Evolutionary conservation across 1,284 basidiomycete species (phyloP).

Genomic region (Heliocybe sulcata): DNA sequence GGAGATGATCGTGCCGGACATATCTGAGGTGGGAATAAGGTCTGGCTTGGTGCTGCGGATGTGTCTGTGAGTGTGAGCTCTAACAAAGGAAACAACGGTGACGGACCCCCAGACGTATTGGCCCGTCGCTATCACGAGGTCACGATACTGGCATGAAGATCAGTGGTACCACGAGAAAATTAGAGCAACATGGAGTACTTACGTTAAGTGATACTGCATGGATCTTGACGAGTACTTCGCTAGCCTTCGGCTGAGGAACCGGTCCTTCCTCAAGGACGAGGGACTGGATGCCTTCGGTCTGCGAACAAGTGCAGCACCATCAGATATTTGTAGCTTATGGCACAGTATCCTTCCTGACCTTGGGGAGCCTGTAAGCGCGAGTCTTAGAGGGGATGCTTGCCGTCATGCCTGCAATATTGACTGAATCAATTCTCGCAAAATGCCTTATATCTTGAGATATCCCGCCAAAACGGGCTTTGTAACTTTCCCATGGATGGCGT

Average conservation of each 20-base stretch:
- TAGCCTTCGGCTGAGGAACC: background rate
- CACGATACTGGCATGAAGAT: slow-evolving; percentile 27
- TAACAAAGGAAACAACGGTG: background rate
- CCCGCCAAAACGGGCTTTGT: too few relatives aligned
- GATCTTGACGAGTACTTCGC: background rate
- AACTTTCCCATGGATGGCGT: too few relatives aligned
- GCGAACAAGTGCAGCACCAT: background rate
- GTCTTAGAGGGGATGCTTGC: background rate
- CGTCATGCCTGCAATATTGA: background rate
- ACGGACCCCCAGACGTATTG: slow-evolving; percentile 18
- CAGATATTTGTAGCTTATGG: background rate
- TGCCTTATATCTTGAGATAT: too few relatives aligned
- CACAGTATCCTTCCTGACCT: background rate
- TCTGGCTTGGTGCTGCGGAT: slow-evolving; percentile 16
- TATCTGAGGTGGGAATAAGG: slow-evolving; percentile 51
- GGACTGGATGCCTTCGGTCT: background rate
- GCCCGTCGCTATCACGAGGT: slow-evolving; percentile 30
- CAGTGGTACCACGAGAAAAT: too few relatives aligned
- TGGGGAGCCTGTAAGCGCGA: background rate
- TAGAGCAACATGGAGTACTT: background rate
- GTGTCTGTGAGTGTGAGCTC: too few relatives aligned
- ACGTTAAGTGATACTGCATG: background rate
- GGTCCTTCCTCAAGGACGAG: background rate
- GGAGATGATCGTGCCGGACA: slow-evolving; percentile 52
- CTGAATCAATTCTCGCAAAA: too few relatives aligned